Evolutionary conservation across 1,139 yeast species (phyloP), one percentile per base, ranked within the genome.

Genomic region (Scheffersomyces segobiensis): DNA sequence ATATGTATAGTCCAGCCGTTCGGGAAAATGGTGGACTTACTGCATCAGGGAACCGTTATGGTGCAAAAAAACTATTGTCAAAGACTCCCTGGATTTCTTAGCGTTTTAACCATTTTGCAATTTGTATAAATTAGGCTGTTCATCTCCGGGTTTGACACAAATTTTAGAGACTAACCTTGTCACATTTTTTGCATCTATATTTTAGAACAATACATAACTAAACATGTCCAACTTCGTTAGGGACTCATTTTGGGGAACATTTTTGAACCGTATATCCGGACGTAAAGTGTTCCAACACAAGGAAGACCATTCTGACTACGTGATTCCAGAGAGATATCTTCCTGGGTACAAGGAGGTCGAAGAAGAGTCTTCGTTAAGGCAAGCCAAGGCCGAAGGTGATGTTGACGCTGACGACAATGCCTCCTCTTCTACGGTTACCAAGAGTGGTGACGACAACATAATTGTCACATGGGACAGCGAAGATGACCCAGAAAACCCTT

Each of bases 261-360:
- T 68, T 4, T 59, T 68, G 4, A 74, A 76, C 59, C 72, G 68
- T 56, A 55, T 70, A 5, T 72, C 79, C 6, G 63, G 66, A 3
- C 68, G 71, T 52, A 74, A 68, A 56, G 56, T 62, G 32, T 69
- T 71, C 55, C 56, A 50, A 5, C 68, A 73, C 56, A 63, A 65
- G 32, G 80, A 76, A 60, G 80, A 76, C 22, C 49, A 56, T 3
- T 60, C 66, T 4, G 74, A 63, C 49, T 76, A 71, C 57, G 67
- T 70, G 2, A 57, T 71, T 2, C 77, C 78, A 0, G 71, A 67
- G 24, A 73, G 70, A 55, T 73, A 75, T 55, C 61, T 63, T 32
- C 49, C 56, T 10, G 50, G 50, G 6, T 48, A 48, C 24, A 48
- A 48, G 24, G 50, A 48, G 18, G 26, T 48, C 14, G 39, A 21